phyloP scores from a whole-genome alignment of 2,329 filamentous ascomycete species.

The Talaromyces sp. region DNA sequence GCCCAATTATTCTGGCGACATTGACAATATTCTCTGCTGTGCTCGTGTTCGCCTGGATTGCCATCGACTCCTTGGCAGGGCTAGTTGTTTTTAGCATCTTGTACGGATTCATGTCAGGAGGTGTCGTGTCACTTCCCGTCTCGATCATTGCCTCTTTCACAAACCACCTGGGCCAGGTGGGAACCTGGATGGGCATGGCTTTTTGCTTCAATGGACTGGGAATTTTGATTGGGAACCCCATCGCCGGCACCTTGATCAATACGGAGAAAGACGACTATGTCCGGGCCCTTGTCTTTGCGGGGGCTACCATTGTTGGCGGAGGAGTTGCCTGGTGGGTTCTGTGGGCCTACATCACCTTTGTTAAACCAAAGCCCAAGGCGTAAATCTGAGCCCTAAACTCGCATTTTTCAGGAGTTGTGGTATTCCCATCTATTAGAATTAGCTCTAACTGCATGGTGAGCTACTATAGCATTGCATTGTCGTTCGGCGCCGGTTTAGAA shows the following conservation, averaged over 20 bases:
- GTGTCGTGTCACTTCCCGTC: slow-evolving; percentile 23
- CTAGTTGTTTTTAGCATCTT: slow-evolving; percentile 42
- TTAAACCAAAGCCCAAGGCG: neutral
- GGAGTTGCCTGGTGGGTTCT: neutral
- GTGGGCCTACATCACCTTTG: neutral
- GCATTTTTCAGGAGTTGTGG: neutral
- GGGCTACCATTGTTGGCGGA: neutral
- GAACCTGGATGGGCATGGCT: slow-evolving; percentile 41
- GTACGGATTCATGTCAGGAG: slow-evolving; percentile 46
- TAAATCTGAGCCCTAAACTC: neutral
- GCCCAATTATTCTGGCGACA: slow-evolving; percentile 50
- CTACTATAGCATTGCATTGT: neutral
- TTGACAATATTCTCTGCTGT: slow-evolving; percentile 34
- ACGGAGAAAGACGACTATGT: neutral
- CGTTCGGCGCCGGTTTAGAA: neutral
- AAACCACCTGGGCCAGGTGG: slow-evolving; percentile 27
- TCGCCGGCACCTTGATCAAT: slow-evolving; percentile 1
- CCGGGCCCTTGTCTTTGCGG: neutral
- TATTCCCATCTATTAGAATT: neutral
- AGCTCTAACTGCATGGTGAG: neutral
- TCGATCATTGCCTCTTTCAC: slow-evolving; percentile 32
- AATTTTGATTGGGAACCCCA: slow-evolving; percentile 19
- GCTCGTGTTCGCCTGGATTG: slow-evolving; percentile 38
- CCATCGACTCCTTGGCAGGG: slow-evolving; percentile 37
- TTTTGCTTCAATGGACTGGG: slow-evolving; percentile 25